Evolutionary conservation across 495 filamentous ascomycete genomes (phyloP).

Genomic region (Parmelia sp.): DNA sequence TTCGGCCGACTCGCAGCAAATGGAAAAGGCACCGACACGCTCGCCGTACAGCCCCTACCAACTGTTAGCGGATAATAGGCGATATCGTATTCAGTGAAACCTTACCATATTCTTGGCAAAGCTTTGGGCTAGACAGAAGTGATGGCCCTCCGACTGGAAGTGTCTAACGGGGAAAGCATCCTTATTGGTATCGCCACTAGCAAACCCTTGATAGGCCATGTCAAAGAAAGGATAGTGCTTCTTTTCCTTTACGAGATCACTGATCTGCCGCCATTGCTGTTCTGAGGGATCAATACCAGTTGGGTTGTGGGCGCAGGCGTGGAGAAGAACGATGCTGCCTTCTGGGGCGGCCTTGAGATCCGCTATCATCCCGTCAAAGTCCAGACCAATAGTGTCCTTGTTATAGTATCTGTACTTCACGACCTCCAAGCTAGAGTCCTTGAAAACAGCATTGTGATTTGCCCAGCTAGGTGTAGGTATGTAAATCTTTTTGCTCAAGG

Average conservation of each 20-base stretch:
- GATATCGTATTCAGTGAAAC: not conserved
- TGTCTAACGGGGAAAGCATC: conserved; percentile 89
- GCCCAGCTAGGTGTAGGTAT: conserved; percentile 95
- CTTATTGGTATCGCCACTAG: conserved; percentile 80
- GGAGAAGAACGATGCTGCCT: conserved; percentile 82
- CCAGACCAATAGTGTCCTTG: conserved; percentile 95
- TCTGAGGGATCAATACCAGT: conserved; percentile 92
- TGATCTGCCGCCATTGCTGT: conserved; percentile 90
- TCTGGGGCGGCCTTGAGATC: conserved; percentile 87
- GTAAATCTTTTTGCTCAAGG: conserved; percentile 86
- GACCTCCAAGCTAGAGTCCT: conserved; percentile 82
- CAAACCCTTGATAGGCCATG: conserved; percentile 99
- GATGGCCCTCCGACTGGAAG: conserved; percentile 89
- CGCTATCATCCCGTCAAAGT: conserved; percentile 87
- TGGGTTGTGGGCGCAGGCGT: conserved; percentile 98
- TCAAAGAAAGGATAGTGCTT: conserved; percentile 96
- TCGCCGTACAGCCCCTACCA: conserved; percentile 88
- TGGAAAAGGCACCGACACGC: conserved; percentile 93
- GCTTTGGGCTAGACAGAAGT: conserved; percentile 81
- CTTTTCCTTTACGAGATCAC: conserved; percentile 79
- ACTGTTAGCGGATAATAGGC: conserved; percentile 6
- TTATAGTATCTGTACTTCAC: conserved; percentile 97
- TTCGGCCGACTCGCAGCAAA: conserved; percentile 73
- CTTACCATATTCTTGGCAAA: conserved; percentile 99
- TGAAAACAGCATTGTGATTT: conserved; percentile 95